Evolutionary conservation across 345 rosid genomes (phyloP), one percentile per base, ranked within the genome.

Genomic region (Salix brachista): DNA sequence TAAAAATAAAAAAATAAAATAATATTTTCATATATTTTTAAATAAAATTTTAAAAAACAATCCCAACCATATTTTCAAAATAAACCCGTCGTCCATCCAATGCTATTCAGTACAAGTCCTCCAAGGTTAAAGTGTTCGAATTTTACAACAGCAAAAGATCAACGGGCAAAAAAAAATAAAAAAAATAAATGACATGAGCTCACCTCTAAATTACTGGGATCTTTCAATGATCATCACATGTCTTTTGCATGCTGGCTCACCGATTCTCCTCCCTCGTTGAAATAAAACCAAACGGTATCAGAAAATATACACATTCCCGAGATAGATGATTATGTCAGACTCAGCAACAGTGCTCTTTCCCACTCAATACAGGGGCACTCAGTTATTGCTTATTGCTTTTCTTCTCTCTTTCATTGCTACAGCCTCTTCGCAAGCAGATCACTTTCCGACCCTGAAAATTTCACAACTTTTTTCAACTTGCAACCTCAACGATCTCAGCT

Each of bases 401-500:
- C 69, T 78, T 54, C 18, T 46, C 77, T 60, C 77, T 58, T 48
- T 65, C 61, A 13, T 21, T 69, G 58, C 11, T 32, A 74, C 41
- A 73, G 9, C 19, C 23, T 67, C 70, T 34, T 60, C 9, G 14
- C 48, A 65, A 64, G 69, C 46, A 78, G 3, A 23, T 39, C 28
- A 60, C 77, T 13, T 65, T 28, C 14, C 41, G 37, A 56, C 73
- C 30, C 42, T 28, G 71, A 44, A 77, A 69, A 71, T n/a, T 42
- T 77, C 23, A 34, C 25, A n/a, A 65, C 61, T 36, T 77, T 41
- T 83, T 78, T 93, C 87, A 91, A 76, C 90, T 77, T 26, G 86
- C 76, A 81, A 88, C 91, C 84, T 88, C 97, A 76, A 88, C 90
- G 54, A 77, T 67, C 76, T 94, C 97, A 23, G 86, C 77, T 86